Evolutionary conservation across 2,329 filamentous ascomycete genomes (phyloP).

Genomic region (Stenocarpella maydis): DNA sequence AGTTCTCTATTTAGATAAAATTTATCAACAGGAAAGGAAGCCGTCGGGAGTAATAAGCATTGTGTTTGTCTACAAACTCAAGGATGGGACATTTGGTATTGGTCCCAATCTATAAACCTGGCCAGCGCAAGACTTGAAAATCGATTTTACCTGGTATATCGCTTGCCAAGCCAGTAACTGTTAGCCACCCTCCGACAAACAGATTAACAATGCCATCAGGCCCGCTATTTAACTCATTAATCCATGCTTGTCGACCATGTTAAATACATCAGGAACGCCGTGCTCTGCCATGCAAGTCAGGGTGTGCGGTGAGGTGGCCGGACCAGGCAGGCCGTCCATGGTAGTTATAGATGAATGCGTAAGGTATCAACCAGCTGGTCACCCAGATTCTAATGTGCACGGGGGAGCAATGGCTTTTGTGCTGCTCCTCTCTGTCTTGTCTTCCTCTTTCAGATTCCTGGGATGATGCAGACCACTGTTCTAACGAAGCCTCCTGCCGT

Average conservation of each 20-base stretch:
- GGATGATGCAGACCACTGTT: neutral
- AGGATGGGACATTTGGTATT: neutral
- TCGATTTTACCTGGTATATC: neutral
- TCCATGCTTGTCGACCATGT: conserved; percentile 26
- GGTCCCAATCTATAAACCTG: too few species aligned
- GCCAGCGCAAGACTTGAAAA: neutral
- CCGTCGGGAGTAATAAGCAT: neutral
- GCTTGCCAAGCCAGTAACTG: neutral
- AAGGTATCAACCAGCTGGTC: conserved; percentile 25
- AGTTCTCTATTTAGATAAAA: too few species aligned
- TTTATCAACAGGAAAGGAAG: too few species aligned
- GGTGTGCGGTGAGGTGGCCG: neutral
- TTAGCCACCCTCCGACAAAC: neutral
- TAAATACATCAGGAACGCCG: conserved; percentile 34
- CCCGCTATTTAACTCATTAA: conserved; percentile 6
- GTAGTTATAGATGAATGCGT: conserved; percentile 10
- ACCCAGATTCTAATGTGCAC: conserved; percentile 28
- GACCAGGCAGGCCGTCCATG: neutral
- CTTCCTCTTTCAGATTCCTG: conserved; percentile 8
- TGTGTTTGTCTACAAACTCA: neutral
- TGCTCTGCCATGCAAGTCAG: conserved; percentile 32
- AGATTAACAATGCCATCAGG: neutral
- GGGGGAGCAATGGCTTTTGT: conserved; percentile 17
- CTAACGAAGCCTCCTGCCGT: neutral
- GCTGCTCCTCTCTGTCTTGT: conserved; percentile 16